phyloP scores from a whole-genome alignment of 306 rosid genomes.

The Pterocarpus macrocarpus region DNA sequence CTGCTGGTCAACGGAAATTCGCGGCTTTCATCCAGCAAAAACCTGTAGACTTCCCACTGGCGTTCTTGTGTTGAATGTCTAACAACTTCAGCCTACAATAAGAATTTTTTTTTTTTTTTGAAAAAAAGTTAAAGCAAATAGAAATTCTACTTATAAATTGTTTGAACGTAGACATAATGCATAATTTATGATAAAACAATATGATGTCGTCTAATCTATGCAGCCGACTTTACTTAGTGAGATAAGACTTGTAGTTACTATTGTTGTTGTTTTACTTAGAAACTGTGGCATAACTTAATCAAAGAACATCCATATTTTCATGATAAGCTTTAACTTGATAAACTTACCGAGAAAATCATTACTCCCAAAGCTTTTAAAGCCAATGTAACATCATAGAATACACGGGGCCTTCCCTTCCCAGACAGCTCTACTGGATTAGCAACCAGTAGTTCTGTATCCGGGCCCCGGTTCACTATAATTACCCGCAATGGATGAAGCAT shows the following conservation, averaged over 20 bases:
- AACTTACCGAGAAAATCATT: conserved; percentile 72
- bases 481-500: conserved; percentile 83
- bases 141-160: too few relatives aligned
- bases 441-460: conserved; percentile 83
- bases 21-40: conserved; percentile 73
- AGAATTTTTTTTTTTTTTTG: too few relatives aligned
- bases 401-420: conserved; percentile 92
- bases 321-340: conserved; percentile 23
- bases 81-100: conserved; percentile 77
- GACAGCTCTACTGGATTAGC: conserved; percentile 87
- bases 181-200: too few relatives aligned
- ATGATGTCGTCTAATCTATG: too few relatives aligned
- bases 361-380: conserved; percentile 73
- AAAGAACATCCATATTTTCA: conserved; percentile 20
- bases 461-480: conserved; percentile 75
- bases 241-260: background rate
- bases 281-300: conserved; percentile 21
- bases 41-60: conserved; percentile 92
- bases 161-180: background rate
- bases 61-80: conserved; percentile 78
- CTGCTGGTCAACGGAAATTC: conserved; percentile 69
- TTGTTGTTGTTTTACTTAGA: background rate
- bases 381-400: conserved; percentile 81
- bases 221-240: background rate
- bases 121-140: too few relatives aligned